Conservation (phyloP, 352 stramenopile genomes). For the Globisporangium acanthophoron region DNA sequence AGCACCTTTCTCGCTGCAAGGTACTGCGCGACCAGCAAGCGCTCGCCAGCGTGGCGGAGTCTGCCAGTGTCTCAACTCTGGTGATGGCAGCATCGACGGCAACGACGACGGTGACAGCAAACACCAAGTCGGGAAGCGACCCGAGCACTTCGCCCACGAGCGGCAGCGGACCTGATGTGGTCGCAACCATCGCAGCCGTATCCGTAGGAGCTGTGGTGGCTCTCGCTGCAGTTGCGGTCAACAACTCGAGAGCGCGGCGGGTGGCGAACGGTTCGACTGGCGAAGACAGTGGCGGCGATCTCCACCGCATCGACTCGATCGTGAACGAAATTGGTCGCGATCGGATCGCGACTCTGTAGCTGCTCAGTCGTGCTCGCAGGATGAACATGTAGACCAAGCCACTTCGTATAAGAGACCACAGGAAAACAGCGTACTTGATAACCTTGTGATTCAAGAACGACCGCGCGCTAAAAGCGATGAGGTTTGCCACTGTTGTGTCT, state of each 20-base stretch:
- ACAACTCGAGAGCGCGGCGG: not conserved
- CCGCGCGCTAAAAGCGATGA: too few relatives aligned
- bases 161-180: too few relatives aligned
- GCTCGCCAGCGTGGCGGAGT: not conserved
- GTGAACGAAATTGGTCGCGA: slow-evolving; percentile 1
- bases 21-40: slow-evolving; percentile 23
- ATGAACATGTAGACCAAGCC: not conserved
- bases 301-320: slow-evolving; percentile 9
- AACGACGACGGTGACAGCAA: not conserved
- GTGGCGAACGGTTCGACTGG: not conserved
- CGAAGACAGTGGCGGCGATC: not conserved
- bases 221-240: slow-evolving; percentile 19
- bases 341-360: slow-evolving; percentile 15
- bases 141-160: not conserved
- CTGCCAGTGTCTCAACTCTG: not conserved
- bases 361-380: not conserved
- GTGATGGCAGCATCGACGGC: not conserved
- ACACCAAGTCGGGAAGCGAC: not conserved
- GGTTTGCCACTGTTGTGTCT: too few relatives aligned
- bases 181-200: not conserved
- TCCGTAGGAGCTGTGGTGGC: not conserved
- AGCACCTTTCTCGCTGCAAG: slow-evolving; percentile 50
- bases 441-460: too few relatives aligned
- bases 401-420: too few relatives aligned
- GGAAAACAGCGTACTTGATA: too few relatives aligned